Base-by-base conservation (phyloP, 805 yeast species). In the Wickerhamiella parazyma region DNA sequence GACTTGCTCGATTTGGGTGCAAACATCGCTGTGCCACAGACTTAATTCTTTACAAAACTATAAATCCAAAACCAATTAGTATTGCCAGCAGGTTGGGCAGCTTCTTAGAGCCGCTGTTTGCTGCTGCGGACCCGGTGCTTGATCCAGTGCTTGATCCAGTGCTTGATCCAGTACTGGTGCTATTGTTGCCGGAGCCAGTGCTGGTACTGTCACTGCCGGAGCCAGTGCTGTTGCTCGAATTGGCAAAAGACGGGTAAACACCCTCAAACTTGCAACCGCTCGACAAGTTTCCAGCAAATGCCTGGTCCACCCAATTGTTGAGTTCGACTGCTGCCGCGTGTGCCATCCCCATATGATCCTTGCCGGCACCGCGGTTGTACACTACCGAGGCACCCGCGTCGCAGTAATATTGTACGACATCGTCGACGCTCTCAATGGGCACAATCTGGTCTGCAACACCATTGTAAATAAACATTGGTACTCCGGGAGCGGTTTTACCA, bases 11-110 rank as follows among this genome's bases (percentile, higher is more conserved):
- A 72, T 36, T 72, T 93, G 49, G 93, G 93, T 12, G 70, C 80
- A 43, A 81, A 73, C 34, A 66, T 91, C 37, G 91, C 84, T 1
- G 86, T 95, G 9, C 95, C 97, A 2, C 65, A 87, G 22, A 54
- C 49, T 3, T 46, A 33, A 4, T 16, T 33, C n/a, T 17, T 38
- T 16, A 24, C 12, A 28, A n/a, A 28, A 28, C 6, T 11, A 28
- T n/a, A 28, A 28, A 28, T 16, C 31, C 31, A 28, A 28, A n/a
- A 3, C 31, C 31, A 28, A 28, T 28, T 7, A 28, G 31, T 3
- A 28, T 28, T 6, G 31, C 31, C 31, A 28, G 14, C 6, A 28
- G 12, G 16, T 28, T 28, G 6, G 31, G 31, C 31, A 11, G n/a
- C 14, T 16, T 14, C 16, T 28, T 28, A 7, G 12, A 11, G 6